A percentile compares a stretch with the other conserved stretches of the same genome.
Evolutionary conservation across 306 rosid genomes (phyloP).

Genomic region (Quercus gilva): DNA sequence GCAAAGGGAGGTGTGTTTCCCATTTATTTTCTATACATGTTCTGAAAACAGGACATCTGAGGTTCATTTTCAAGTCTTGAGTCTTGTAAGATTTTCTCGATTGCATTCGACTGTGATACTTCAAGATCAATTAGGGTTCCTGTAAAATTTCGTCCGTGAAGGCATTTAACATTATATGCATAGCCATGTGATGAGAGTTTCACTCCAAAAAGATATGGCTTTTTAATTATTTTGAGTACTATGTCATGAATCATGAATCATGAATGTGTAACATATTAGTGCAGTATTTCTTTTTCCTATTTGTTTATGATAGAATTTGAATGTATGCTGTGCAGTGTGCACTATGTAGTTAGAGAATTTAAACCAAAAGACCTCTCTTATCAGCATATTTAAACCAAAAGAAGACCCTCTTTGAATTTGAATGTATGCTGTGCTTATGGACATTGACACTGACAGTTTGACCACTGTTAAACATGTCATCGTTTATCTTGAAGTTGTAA

Average conservation of each 20-base stretch:
- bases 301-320: neutral
- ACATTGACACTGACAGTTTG: neutral
- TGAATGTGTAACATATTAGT: neutral
- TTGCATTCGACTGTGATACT: neutral
- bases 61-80: constrained; percentile 8
- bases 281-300: neutral
- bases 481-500: neutral
- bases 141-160: neutral
- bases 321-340: neutral
- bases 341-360: no score
- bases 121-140: neutral
- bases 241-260: neutral
- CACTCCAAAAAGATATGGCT: no score
- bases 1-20: constrained; percentile 9
- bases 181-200: neutral
- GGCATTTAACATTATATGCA: neutral
- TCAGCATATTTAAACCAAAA: no score
- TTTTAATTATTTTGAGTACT: neutral
- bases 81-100: neutral
- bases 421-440: neutral
- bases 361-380: no score
- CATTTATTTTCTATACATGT: neutral
- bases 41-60: constrained; percentile 8
- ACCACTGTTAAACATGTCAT: neutral
- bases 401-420: no score